Base-by-base conservation (phyloP, 129 eudicot species). In the Sambucus nigra region DNA sequence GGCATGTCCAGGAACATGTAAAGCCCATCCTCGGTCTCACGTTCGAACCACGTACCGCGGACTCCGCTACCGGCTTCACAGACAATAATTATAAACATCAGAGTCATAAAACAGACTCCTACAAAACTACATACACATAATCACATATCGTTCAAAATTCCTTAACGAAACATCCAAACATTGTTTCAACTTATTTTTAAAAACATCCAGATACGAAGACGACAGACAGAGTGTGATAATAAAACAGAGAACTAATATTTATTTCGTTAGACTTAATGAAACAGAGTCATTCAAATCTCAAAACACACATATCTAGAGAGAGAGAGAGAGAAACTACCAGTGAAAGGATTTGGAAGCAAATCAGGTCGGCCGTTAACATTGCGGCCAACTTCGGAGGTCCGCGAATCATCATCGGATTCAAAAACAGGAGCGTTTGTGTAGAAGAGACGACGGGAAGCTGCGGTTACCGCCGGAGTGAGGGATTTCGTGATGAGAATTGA, bases 1-100 rank as follows among this genome's bases (percentile, higher is more conserved):
- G 83, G 70, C 84, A 77, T 68, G 55, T 64, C 76, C 55, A 64
- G 14, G 1, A 51, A 59, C 23, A 72, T 33, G 17, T 55, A 53
- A 1, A 77, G 69, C 2, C 75, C 84, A 0, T 72, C 69, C 14
- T 19, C 64, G 0, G 64, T 66, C 31, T 75, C 76, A 52, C 25
- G 35, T 0, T 63, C 69, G 7, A 53, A 57, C 69, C 69, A 75
- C 41, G 44, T 66, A 0, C 59, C 47, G 0, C 57, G 67, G 7
- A 22, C 7, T 18, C 47, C 62, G 1, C 59, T 14, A 11, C 61
- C 64, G 18, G 32, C 7, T 2, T 57, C 41, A 1, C n/a, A n/a
- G n/a, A n/a, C n/a, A n/a, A n/a, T n/a, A n/a, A n/a, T n/a, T n/a
- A n/a, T n/a, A n/a, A n/a, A n/a, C n/a, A n/a, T n/a, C n/a, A n/a